A percentile compares a stretch with the other conserved stretches of the same genome.
phyloP scores from a whole-genome alignment of 371 early-diverging fungal species.

The Globomyces sp. region DNA sequence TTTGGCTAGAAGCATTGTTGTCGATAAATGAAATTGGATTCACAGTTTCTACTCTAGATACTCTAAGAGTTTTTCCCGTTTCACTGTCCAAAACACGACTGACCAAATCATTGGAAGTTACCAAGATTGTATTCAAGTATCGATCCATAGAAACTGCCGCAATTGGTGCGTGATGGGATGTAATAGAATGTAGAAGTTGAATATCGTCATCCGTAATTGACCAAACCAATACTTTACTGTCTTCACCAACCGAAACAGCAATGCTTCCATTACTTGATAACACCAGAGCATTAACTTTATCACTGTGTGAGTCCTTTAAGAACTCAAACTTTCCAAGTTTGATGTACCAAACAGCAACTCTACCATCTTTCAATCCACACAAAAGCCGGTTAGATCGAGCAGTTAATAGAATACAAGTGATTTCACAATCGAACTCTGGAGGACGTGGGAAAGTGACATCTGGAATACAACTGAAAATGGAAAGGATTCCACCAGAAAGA shows the following conservation, averaged over 20 bases:
- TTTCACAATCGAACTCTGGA: not conserved
- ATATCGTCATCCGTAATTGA: no score
- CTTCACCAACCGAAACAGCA: not conserved
- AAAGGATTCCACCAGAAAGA: not conserved
- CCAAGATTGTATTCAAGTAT: no score
- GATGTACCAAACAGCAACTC: not conserved
- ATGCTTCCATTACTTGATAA: not conserved
- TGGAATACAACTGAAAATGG: not conserved
- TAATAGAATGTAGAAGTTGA: no score
- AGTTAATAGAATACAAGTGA: not conserved
- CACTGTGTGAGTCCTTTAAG: not conserved
- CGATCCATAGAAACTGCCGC: no score
- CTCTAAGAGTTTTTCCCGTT: no score
- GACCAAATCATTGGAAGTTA: no score
- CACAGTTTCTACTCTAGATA: no score
- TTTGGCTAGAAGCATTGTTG: no score
- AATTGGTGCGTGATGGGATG: no score
- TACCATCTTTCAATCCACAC: slow-evolving; percentile 3
- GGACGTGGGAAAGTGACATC: not conserved
- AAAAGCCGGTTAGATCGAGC: not conserved
- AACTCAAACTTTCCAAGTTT: not conserved
- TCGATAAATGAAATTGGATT: no score
- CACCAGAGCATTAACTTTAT: not conserved
- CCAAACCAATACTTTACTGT: not conserved
- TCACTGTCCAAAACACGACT: no score